Base-by-base conservation (phyloP, 306 rosid species). In the Abrus precatorius region DNA sequence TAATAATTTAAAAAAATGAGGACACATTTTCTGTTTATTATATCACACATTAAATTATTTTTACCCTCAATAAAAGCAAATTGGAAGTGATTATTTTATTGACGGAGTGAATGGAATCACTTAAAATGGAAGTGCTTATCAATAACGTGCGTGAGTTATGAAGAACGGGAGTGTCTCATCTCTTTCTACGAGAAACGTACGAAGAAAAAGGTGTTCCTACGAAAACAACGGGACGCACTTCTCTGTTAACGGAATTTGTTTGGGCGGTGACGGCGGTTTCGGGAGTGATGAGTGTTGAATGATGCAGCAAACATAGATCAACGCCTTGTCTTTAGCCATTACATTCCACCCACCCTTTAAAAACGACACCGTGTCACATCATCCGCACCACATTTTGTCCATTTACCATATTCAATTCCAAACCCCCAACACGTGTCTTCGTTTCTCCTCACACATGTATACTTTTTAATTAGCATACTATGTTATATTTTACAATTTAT, bases 211-310 rank as follows among this genome's bases (percentile, higher is more conserved):
- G 3, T 66, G 14, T 44, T 29, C 47, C 40, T 29, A 28, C 28
- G 53, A 74, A 45, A 74, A 56, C 11, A 50, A 69, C 38, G 60
- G 53, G 14, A 66, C 53, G 53, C 38, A 40, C 14, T 41, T 64
- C 4, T 5, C 38, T 64, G 1, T 64, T 13, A 64, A 40, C 55
- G 43, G 40, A 69, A 6, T 30, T 49, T 32, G 45, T 49, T 49
- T 69, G 75, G 75, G 12, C 75, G 60, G 75, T n/a, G 72, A 40
- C 34, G 53, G 53, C 52, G 52, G 0, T 8, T 7, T 7, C 50
- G 36, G 28, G 38, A 29, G 13, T 27, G 63, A 27, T 56, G 63
- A 56, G 29, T 47, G 3, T 9, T 50, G 9, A 38, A 3, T 38
- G 1, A 36, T 36, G 48, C 0, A 11, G 7, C 4, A 20, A 62